phyloP scores from a whole-genome alignment of 768 basidiomycete genomes.

The Mycena belliarum region DNA sequence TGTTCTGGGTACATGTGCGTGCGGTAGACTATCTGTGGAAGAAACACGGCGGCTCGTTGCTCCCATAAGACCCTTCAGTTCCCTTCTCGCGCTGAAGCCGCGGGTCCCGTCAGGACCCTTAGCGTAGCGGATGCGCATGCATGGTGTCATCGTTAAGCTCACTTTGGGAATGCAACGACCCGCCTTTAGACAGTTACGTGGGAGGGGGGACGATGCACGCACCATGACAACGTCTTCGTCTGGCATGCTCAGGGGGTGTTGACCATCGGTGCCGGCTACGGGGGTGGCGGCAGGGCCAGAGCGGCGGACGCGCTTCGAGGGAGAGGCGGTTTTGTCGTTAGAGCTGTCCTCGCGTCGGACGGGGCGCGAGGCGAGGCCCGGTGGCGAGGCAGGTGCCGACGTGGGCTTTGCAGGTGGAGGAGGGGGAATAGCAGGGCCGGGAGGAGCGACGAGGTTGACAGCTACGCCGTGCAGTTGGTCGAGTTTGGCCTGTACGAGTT shows the following conservation, averaged over 20 bases:
- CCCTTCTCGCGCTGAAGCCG: background rate
- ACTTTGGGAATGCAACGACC: background rate
- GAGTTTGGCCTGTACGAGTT: background rate
- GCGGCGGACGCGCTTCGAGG: background rate
- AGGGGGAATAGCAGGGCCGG: background rate
- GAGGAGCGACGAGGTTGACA: background rate
- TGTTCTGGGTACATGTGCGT: background rate
- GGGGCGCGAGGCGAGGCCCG: background rate
- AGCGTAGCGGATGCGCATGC: background rate
- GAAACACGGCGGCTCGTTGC: background rate
- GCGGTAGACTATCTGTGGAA: background rate
- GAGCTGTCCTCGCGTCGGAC: background rate
- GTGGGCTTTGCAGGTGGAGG: background rate
- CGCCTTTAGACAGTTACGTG: background rate
- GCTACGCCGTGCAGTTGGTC: background rate
- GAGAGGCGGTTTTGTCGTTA: background rate
- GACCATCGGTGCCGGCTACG: too few relatives aligned
- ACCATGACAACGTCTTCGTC: background rate
- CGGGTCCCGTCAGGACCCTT: constrained; percentile 11
- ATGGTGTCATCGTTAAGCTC: background rate
- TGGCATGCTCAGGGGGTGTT: background rate
- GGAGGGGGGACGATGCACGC: background rate
- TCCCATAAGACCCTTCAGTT: background rate
- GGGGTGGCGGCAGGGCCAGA: too few relatives aligned
- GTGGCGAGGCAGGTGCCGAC: background rate